These are phyloP conservation scores for Kwoniella sp. DNA, from an alignment of 768 basidiomycete species.

Conservation along the genomic window DNA sequence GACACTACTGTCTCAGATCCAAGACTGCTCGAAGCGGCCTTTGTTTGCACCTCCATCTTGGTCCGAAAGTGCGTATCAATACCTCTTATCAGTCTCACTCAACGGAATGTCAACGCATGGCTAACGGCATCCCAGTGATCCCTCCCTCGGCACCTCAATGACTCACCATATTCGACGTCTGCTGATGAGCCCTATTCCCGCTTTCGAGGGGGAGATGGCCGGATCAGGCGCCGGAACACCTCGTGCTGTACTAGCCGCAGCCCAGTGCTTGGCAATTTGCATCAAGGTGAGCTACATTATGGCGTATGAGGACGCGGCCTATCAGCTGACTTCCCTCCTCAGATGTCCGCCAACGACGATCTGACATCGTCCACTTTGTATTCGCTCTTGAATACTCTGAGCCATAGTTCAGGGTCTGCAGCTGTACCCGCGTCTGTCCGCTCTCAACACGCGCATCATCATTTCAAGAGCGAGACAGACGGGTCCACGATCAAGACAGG, in stretches of 20 bases:
- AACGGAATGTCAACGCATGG: background rate
- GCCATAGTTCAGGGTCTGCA: conserved; percentile 32
- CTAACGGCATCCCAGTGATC: conserved; percentile 64
- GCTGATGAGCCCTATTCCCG: conserved; percentile 80
- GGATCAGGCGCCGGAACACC: conserved; percentile 72
- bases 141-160: conserved; percentile 73
- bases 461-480: conserved; percentile 22
- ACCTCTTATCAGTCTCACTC: background rate
- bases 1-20: conserved; percentile 79
- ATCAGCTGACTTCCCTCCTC: background rate
- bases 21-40: conserved; percentile 83
- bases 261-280: conserved; percentile 85
- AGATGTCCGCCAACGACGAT: conserved; percentile 85
- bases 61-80: conserved; percentile 69
- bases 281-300: conserved; percentile 64
- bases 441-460: conserved; percentile 16
- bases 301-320: conserved; percentile 1
- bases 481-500: conserved; percentile 28
- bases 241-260: conserved; percentile 78
- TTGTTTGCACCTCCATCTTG: conserved; percentile 79
- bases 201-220: conserved; percentile 80
- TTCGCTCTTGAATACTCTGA: conserved; percentile 88
- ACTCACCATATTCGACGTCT: conserved; percentile 80
- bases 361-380: conserved; percentile 94
- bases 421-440: conserved; percentile 25